A percentile compares a stretch with the other conserved stretches of the same genome.
These are phyloP conservation scores for Penicillium arizonense DNA, from an alignment of 495 filamentous ascomycete species.

Conservation along the genomic window DNA sequence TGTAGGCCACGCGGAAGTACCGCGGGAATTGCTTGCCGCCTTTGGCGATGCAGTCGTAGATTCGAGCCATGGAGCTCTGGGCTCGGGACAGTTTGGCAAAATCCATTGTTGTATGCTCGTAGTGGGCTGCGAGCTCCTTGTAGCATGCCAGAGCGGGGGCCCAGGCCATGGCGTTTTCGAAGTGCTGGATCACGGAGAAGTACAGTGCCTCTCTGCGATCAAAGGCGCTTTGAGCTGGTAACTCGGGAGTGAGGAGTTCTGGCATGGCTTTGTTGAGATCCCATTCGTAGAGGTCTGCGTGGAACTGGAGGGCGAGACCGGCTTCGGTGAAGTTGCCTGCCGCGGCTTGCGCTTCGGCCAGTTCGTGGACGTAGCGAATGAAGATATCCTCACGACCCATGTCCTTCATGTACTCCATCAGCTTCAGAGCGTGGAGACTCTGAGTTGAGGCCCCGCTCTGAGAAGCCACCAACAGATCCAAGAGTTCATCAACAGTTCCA, in stretches of 20 bases:
- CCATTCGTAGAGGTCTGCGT: conserved; percentile 94
- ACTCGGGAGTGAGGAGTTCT: conserved; percentile 66
- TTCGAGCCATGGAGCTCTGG: conserved; percentile 87
- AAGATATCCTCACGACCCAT: conserved; percentile 98
- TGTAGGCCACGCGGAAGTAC: conserved; percentile 91
- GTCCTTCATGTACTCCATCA: conserved; percentile 97
- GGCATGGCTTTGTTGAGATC: conserved; percentile 68
- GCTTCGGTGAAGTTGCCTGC: conserved; percentile 84
- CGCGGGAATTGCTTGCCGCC: conserved; percentile 73
- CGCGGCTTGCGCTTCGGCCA: conserved; percentile 74
- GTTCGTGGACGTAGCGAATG: conserved; percentile 92
- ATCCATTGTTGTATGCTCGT: conserved; percentile 86
- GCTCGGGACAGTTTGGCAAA: conserved; percentile 87
- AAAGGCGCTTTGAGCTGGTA: conserved; percentile 84
- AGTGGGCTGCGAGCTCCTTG: conserved; percentile 84
- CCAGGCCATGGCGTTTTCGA: conserved; percentile 92
- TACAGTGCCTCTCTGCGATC: conserved; percentile 91
- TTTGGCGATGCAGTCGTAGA: conserved; percentile 84
- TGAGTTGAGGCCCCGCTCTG: conserved; percentile 77
- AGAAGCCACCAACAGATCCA: conserved; percentile 91
- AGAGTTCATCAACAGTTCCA: conserved; percentile 79
- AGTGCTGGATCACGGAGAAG: conserved; percentile 90
- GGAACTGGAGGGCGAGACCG: conserved; percentile 83
- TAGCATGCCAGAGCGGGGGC: conserved; percentile 86
- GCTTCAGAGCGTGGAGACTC: conserved; percentile 79